These are phyloP conservation scores for Geoglossum glabrum DNA, from an alignment of 495 filamentous ascomycete species.

Conservation along the genomic window DNA sequence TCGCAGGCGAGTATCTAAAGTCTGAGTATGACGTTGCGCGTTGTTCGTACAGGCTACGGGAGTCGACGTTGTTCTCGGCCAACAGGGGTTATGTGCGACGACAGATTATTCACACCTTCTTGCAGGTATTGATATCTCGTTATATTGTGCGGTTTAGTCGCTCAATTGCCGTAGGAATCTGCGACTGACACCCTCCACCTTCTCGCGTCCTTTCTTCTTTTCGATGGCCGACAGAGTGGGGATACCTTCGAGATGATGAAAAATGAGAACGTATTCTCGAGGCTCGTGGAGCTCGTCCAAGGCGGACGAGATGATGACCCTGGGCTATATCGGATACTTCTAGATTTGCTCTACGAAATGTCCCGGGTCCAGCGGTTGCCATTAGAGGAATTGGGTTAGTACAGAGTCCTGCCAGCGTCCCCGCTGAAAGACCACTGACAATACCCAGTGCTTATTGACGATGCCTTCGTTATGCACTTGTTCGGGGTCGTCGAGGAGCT, in stretches of 20 bases:
- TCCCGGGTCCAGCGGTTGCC: constrained; percentile 72
- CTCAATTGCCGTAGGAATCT: constrained; percentile 39
- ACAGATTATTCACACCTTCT: constrained; percentile 77
- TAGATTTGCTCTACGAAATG: constrained; percentile 94
- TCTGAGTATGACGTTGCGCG: constrained; percentile 68
- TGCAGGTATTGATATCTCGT: constrained; percentile 39
- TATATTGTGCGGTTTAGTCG: neutral
- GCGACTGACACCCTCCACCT: constrained; percentile 58
- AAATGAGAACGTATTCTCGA: constrained; percentile 59
- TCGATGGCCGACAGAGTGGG: constrained; percentile 68
- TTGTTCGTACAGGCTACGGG: constrained; percentile 64
- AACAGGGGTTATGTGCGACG: constrained; percentile 76
- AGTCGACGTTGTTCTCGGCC: constrained; percentile 48
- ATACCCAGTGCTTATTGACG: constrained; percentile 38
- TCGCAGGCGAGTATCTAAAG: constrained; percentile 56
- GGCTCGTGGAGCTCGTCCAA: constrained; percentile 66
- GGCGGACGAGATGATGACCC: constrained; percentile 38
- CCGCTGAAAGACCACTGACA: neutral
- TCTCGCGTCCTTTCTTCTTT: constrained; percentile 71
- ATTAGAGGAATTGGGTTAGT: constrained; percentile 53
- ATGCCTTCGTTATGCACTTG: constrained; percentile 64
- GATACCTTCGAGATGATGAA: constrained; percentile 70
- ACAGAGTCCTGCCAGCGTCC: neutral
- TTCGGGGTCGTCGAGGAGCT: constrained; percentile 78
- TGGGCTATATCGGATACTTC: constrained; percentile 55